These are phyloP conservation scores for Cicer pinnatifidum DNA, from an alignment of 306 rosid genomes.

Conservation along the genomic window DNA sequence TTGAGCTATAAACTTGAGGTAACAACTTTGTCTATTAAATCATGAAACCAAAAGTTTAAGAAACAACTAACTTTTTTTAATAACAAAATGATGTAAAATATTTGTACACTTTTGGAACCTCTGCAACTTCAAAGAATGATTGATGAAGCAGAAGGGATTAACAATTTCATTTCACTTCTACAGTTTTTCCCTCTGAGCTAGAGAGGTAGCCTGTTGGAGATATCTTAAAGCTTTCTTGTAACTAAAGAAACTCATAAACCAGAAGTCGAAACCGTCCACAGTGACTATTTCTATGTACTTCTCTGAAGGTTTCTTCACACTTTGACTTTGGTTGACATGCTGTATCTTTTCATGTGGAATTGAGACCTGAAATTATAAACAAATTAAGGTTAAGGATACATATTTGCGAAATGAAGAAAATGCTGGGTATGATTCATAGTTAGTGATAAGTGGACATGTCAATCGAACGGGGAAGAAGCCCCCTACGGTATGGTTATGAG, in stretches of 20 bases:
- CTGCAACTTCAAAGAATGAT: conserved; percentile 17
- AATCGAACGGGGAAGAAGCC: no score
- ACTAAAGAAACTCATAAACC: conserved; percentile 38
- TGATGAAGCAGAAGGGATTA: conserved; percentile 40
- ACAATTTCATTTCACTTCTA: neutral
- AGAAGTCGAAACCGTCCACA: conserved; percentile 31
- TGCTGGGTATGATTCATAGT: no score
- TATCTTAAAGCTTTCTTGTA: conserved; percentile 16
- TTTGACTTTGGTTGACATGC: conserved; percentile 32
- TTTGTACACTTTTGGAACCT: conserved; percentile 42
- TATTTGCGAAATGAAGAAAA: conserved; percentile 7
- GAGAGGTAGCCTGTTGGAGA: conserved; percentile 41
- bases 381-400: conserved; percentile 12
- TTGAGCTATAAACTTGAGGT: neutral
- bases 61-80: neutral
- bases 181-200: conserved; percentile 36
- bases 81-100: conserved; percentile 41
- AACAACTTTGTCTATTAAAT: conserved; percentile 1
- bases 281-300: conserved; percentile 34
- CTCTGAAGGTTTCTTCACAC: conserved; percentile 33
- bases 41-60: conserved; percentile 29
- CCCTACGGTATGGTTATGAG: no score
- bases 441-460: no score
- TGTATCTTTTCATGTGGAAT: conserved; percentile 38
- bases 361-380: conserved; percentile 8